These are phyloP conservation scores for Hypholoma fasciculare DNA, from an alignment of 768 basidiomycete species.

Conservation along the genomic window DNA sequence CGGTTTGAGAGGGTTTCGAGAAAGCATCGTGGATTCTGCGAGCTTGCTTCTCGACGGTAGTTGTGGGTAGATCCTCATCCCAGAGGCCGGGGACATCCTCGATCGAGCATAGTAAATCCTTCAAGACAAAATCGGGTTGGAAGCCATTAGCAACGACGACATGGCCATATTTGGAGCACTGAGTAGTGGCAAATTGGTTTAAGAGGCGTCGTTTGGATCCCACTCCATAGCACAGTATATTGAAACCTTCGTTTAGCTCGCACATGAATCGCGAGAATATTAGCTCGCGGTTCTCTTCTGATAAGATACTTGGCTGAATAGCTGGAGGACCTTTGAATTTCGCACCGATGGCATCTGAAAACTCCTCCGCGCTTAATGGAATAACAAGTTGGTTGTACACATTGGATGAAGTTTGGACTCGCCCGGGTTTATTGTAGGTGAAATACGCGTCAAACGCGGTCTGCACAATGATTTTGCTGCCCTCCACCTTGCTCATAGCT, in stretches of 20 bases:
- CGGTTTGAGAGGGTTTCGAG: conserved; percentile 32
- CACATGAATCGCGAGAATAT: conserved; percentile 62
- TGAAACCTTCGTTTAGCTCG: conserved; percentile 85
- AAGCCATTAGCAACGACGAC: conserved; percentile 81
- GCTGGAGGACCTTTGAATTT: conserved; percentile 27
- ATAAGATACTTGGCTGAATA: conserved; percentile 34
- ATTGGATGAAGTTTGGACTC: conserved; percentile 73
- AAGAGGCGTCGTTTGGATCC: conserved; percentile 83
- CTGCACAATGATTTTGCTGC: conserved; percentile 46
- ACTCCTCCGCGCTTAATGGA: conserved; percentile 70
- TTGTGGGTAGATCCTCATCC: conserved; percentile 32
- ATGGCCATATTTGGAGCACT: conserved; percentile 61
- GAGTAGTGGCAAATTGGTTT: conserved; percentile 67
- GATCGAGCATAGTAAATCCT: conserved; percentile 66
- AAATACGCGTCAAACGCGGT: conserved; percentile 90
- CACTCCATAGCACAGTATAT: conserved; percentile 83
- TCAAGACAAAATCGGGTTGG: conserved; percentile 65
- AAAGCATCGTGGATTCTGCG: conserved; percentile 69
- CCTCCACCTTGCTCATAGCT: conserved; percentile 15
- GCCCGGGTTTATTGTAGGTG: conserved; percentile 51
- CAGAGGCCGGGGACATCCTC: conserved; percentile 48
- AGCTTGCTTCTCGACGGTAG: conserved; percentile 59
- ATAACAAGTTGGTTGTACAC: conserved; percentile 77
- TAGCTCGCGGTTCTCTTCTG: conserved; percentile 29
- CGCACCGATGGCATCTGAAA: conserved; percentile 38